Evolutionary conservation across 2,329 filamentous ascomycete species (phyloP), one percentile per base, ranked within the genome.

Genomic region (Talaromyces pinophilus): DNA sequence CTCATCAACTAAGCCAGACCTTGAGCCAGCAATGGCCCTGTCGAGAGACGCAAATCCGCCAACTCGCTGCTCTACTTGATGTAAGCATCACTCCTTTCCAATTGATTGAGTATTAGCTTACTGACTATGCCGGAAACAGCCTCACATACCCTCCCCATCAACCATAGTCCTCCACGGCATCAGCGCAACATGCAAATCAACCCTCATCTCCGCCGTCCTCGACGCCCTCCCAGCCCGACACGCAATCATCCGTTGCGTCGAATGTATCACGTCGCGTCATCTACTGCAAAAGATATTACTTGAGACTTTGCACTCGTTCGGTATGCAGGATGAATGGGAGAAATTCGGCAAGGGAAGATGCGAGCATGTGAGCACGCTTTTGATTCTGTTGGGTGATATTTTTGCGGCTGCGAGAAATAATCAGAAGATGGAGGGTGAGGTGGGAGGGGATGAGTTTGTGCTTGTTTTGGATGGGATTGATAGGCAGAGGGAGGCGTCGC

Each of bases 381-480:
- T 86, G 1, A 90, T 92, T 30, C 88, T 93, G 72, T 81, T 98
- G 66, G 85, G 76, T 50, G 77, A 77, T 63, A 76, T 80, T 63
- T 73, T 82, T 59, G 72, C 72, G 48, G 71, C 73, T 64, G 19
- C 61, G 76, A 78, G 46, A 71, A 40, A 40, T n/a, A 25, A 25
- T 6, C 15, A 35, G 22, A 17, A 13, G 5, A 6, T 6, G 15
- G 28, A 25, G 3, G 33, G 10, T 4, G 35, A 33, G 2, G 19
- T 74, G 22, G 72, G 74, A 28, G 67, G 67, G 44, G 82, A 82
- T 70, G 88, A 89, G 69, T 93, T 97, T 71, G 88, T 94, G 8
- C 79, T 98, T 66, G 91, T 97, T 11, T 85, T 98, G 69, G 95
- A 98, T 81, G 92, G 88, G 11, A 89, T 98, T 66, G 94, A 98